Evolutionary conservation across 2,329 filamentous ascomycete species (phyloP), one percentile per base, ranked within the genome.

Genomic region (Hypocrella siamensis): DNA sequence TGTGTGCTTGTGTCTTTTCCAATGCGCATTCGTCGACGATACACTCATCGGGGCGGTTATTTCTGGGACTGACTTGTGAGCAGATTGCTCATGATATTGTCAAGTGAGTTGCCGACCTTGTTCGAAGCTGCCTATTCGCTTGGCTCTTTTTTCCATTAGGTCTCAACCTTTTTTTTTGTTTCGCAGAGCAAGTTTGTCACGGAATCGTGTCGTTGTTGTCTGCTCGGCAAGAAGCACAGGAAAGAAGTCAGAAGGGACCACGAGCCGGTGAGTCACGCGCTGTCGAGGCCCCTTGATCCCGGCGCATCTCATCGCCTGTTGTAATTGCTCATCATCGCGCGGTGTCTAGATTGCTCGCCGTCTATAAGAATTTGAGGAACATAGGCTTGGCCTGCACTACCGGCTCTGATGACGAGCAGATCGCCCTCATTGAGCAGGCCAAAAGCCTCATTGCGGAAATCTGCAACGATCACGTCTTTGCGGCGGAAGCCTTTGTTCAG

Each of bases 201-300:
- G 72, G 35, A 76, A 84, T 49, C 77, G 77, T 53, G 75, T 94
- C 41, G 86, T 85, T 35, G 79, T 98, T 35, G 88, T 98, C 35
- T 98, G 90, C 60, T 98, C 90, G 38, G 90, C 90, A 26, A 70
- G 90, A 52, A 94, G 85, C 58, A 90, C 82, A 37, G 86, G 84
- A 40, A 93, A 88, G 52, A 98, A 98, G 61, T 73, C 77, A 33
- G 84, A 92, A 45, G 90, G 90, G 38, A 98, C 90, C 37, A 98
- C 90, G 24, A 96, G 92, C 58, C 74, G 85, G 80, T 86, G 60
- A 71, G 77, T 69, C 53, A 29, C 25, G 25, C 9, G 7, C 7
- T 12, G 21, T 7, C 21, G 21, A 22, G 21, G 21, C 21, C 21
- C 12, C 18, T 8, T 16, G 21, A 12, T 12, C 21, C 21, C 21